Evolutionary conservation across 805 yeast genomes (phyloP).

Genomic region (Candida ulmi): DNA sequence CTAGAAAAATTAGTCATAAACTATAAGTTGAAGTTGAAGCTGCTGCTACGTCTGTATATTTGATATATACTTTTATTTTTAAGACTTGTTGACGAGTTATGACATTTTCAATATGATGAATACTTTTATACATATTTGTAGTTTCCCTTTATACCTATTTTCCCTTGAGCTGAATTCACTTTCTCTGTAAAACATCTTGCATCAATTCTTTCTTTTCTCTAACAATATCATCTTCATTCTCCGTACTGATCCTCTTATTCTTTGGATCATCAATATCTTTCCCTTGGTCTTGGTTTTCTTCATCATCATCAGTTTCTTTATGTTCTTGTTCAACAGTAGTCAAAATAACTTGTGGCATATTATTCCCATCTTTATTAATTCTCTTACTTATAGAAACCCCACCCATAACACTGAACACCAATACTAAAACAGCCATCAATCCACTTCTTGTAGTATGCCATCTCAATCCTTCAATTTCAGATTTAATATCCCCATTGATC

Average conservation of each 20-base stretch:
- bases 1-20: constrained; percentile 57
- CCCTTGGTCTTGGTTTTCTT: constrained; percentile 25
- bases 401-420: constrained; percentile 58
- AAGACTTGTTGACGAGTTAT: not conserved
- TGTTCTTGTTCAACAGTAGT: constrained; percentile 27
- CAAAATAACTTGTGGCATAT: constrained; percentile 29
- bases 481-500: constrained; percentile 72
- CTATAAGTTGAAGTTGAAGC: no score
- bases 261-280: constrained; percentile 20
- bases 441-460: constrained; percentile 95
- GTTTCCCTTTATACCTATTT: no score
- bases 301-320: constrained; percentile 20
- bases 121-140: no score
- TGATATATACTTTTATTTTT: no score
- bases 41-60: no score
- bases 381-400: constrained; percentile 38
- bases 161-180: not conserved
- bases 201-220: not conserved
- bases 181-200: not conserved
- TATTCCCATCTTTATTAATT: constrained; percentile 25
- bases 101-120: no score
- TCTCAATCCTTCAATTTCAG: constrained; percentile 81
- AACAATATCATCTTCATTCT: constrained; percentile 4
- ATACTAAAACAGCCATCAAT: constrained; percentile 61
- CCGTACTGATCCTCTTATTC: not conserved